Evolutionary conservation across 495 filamentous ascomycete genomes (phyloP), one percentile per base, ranked within the genome.

Genomic region (Aspergillus ellipticus): DNA sequence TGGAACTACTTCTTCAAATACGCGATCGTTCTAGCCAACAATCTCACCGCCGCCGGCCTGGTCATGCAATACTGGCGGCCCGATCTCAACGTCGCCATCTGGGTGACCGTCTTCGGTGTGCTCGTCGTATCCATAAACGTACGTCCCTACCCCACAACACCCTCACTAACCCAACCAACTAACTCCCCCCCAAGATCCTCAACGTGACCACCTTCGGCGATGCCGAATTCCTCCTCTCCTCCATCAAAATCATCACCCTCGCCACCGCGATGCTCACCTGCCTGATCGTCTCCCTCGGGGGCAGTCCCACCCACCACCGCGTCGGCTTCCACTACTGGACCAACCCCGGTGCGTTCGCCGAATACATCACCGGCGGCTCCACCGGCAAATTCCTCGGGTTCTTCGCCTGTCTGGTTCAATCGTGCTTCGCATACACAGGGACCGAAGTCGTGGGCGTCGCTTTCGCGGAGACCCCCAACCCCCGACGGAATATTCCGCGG

Each of bases 301-400:
- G 86, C 19, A 89, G 90, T 59, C 87, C 89, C 0, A 66, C 81
- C 1, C 63, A 79, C 53, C 86, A 89, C 61, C 78, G 79, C 6
- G 90, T 86, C 61, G 89, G 88, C 6, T 93, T 92, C 65, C 77
- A 86, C 5, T 87, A 85, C 67, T 69, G 64, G 66, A 61, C 60
- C 0, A 47, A 59, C 16, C 66, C 66, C 0, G 64, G 68, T 3
- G 13, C 66, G 11, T 67, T 71, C 41, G 59, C 58, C 3, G 79
- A 83, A 59, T 68, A 84, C 56, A 81, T 85, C 61, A 73, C 74
- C 49, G 72, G 73, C 0, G 88, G 87, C 11, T 24, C 66, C 16
- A 71, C 86, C 0, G 89, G 89, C 28, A 78, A 80, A n/a, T 91
- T 86, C 58, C 70, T 89, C 22, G 88, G 89, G 0, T 87, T 92